These are phyloP conservation scores for Alternaria longipes DNA, from an alignment of 2,329 filamentous ascomycete species.

Conservation along the genomic window DNA sequence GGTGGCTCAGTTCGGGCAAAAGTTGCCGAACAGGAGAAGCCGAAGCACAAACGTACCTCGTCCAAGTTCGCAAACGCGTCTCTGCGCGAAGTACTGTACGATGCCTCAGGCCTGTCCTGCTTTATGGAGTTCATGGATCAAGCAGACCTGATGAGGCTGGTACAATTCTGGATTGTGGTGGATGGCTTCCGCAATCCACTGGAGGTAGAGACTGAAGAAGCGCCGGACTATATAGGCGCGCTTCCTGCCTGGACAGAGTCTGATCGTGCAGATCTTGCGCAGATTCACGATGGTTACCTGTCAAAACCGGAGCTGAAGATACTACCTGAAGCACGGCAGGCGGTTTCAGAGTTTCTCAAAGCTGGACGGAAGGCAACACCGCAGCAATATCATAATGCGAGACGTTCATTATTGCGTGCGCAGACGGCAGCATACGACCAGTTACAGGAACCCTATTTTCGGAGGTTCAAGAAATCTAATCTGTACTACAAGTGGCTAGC, in stretches of 20 bases:
- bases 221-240: slow-evolving; percentile 62
- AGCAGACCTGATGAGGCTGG: slow-evolving; percentile 82
- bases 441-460: slow-evolving; percentile 82
- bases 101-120: slow-evolving; percentile 90
- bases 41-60: slow-evolving; percentile 54
- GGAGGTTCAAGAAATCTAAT: slow-evolving; percentile 89
- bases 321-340: slow-evolving; percentile 71
- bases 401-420: slow-evolving; percentile 80
- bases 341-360: slow-evolving; percentile 79
- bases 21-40: slow-evolving; percentile 51
- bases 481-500: slow-evolving; percentile 96
- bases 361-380: slow-evolving; percentile 79
- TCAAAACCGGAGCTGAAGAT: slow-evolving; percentile 83
- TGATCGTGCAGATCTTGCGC: slow-evolving; percentile 85
- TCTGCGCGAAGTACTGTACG: slow-evolving; percentile 85
- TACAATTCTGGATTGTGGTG: slow-evolving; percentile 98
- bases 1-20: slow-evolving; percentile 62
- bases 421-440: slow-evolving; percentile 86
- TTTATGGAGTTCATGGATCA: slow-evolving; percentile 99
- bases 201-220: slow-evolving; percentile 79
- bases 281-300: slow-evolving; percentile 91
- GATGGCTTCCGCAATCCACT: slow-evolving; percentile 95
- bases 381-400: slow-evolving; percentile 82
- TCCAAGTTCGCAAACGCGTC: slow-evolving; percentile 78
- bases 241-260: slow-evolving; percentile 77